Evolutionary conservation across 805 yeast species (phyloP).

Genomic region (Brettanomyces naardenensis): DNA sequence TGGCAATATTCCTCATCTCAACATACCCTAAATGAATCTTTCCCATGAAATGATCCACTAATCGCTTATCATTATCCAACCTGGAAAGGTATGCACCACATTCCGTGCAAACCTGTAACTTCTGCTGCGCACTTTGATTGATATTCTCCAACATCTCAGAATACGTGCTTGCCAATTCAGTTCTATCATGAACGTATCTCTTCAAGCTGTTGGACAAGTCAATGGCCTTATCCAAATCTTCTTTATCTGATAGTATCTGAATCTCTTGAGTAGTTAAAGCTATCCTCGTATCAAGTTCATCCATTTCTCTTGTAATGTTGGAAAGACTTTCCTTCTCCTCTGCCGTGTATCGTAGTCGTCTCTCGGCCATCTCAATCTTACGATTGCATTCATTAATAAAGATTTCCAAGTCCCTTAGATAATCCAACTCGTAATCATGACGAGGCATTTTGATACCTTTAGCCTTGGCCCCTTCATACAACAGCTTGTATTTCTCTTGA

Average conservation of each 20-base stretch:
- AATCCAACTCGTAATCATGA: constrained; percentile 36
- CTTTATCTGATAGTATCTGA: constrained; percentile 38
- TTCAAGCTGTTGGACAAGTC: constrained; percentile 40
- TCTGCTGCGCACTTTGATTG: constrained; percentile 84
- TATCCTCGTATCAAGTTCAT: constrained; percentile 51
- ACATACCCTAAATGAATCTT: constrained; percentile 81
- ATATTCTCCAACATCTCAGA: constrained; percentile 58
- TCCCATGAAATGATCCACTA: constrained; percentile 87
- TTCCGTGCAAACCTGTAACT: constrained; percentile 79
- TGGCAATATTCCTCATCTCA: constrained; percentile 60
- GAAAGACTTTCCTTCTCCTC: constrained; percentile 36
- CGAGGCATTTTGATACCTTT: constrained; percentile 31
- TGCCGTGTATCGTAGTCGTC: constrained; percentile 61
- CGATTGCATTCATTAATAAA: constrained; percentile 62
- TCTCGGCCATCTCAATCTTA: constrained; percentile 53
- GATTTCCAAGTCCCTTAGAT: constrained; percentile 35
- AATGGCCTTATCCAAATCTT: constrained; percentile 44
- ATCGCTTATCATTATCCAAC: constrained; percentile 77
- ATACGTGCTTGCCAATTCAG: constrained; percentile 45
- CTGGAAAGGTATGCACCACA: constrained; percentile 88
- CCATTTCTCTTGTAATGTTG: constrained; percentile 40
- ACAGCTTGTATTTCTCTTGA: constrained; percentile 61
- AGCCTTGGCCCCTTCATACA: constrained; percentile 49
- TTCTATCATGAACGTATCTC: constrained; percentile 39
- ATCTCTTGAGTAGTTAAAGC: constrained; percentile 64